phyloP scores from a whole-genome alignment of 179 eudicot genomes.

The Spergularia azorica region DNA sequence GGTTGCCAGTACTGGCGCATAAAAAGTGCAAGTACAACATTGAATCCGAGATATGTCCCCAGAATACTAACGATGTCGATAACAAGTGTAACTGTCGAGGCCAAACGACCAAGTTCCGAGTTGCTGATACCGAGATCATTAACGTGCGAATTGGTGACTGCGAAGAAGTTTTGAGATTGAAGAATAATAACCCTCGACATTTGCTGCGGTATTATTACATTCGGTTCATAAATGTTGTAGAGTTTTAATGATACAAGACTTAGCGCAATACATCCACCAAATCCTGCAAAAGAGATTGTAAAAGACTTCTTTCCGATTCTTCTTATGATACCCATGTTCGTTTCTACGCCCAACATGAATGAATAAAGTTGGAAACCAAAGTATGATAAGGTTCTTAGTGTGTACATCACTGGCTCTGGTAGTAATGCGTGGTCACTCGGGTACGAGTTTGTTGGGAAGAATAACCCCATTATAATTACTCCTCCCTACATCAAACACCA shows the following conservation, averaged over 20 bases:
- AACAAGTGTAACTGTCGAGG: neutral
- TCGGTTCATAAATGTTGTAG: too few relatives aligned
- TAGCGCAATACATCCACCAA: neutral
- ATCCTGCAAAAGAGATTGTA: neutral
- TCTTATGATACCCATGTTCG: conserved; percentile 3
- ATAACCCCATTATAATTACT: neutral
- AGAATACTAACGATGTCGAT: neutral
- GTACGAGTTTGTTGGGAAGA: neutral
- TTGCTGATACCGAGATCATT: conserved; percentile 27
- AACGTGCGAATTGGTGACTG: conserved; percentile 18
- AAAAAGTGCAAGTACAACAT: neutral
- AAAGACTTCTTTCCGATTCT: conserved; percentile 1
- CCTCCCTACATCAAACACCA: conserved; percentile 17
- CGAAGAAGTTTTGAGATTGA: conserved; percentile 11
- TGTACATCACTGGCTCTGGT: neutral
- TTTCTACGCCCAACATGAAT: conserved; percentile 25
- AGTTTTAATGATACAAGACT: neutral
- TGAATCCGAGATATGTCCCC: neutral
- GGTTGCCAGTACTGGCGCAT: neutral
- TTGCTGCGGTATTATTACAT: too few relatives aligned
- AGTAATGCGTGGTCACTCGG: neutral
- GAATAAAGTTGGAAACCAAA: conserved; percentile 12
- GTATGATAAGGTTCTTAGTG: neutral
- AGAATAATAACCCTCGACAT: neutral
- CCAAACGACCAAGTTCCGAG: conserved; percentile 18